Conservation (phyloP, 23 red algal species). For the Gracilaria domingensis region DNA sequence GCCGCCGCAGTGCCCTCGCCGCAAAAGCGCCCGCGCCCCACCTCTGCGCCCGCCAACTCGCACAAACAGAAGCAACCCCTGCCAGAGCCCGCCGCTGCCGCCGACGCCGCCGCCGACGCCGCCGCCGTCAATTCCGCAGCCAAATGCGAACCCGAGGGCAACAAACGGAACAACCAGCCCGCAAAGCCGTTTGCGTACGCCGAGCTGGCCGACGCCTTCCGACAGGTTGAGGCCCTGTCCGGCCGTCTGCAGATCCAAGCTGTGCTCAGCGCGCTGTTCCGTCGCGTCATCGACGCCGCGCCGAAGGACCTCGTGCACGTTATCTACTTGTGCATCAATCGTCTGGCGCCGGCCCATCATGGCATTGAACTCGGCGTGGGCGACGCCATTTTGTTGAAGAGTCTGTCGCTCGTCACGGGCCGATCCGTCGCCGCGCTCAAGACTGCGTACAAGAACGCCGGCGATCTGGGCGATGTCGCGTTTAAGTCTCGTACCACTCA, state of each 20-base stretch:
- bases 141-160: background rate
- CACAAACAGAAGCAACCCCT: no score
- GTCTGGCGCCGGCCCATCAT: slow-evolving; percentile 90
- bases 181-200: slow-evolving; percentile 76
- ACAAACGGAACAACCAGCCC: background rate
- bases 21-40: background rate
- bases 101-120: slow-evolving; percentile 51
- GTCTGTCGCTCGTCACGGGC: slow-evolving; percentile 78
- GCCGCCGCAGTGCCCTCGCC: background rate
- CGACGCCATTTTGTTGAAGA: slow-evolving; percentile 89
- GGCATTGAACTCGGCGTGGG: slow-evolving; percentile 95
- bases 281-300: slow-evolving; percentile 62
- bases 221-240: slow-evolving; percentile 64
- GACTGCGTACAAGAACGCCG: slow-evolving; percentile 56
- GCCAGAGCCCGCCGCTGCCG: background rate
- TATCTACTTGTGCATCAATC: slow-evolving; percentile 90
- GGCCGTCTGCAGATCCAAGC: slow-evolving; percentile 86
- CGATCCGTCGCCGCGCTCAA: slow-evolving; percentile 67
- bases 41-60: background rate
- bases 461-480: slow-evolving; percentile 97
- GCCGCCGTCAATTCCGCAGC: slow-evolving; percentile 17
- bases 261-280: slow-evolving; percentile 75
- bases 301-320: slow-evolving; percentile 85
- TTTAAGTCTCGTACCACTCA: slow-evolving; percentile 74
- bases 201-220: slow-evolving; percentile 88